Evolutionary conservation across 2,329 filamentous ascomycete genomes (phyloP).

Genomic region (Claviceps quebecensis): DNA sequence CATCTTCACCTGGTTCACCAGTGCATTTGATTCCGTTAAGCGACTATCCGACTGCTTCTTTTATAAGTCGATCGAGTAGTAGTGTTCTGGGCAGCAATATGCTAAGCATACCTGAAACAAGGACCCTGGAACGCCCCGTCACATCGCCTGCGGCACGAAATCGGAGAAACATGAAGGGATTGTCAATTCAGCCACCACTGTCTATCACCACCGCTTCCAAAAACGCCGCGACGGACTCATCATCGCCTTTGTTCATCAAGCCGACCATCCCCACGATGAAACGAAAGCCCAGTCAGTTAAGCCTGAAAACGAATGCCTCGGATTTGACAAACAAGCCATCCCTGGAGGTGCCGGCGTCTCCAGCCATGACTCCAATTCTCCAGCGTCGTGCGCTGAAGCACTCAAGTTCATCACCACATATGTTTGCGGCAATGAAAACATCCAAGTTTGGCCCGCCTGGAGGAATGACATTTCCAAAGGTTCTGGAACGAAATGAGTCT

Average conservation of each 20-base stretch:
- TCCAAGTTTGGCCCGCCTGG: conserved; percentile 46
- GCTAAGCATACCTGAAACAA: conserved; percentile 30
- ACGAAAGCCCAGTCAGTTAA: conserved; percentile 65
- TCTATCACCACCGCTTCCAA: conserved; percentile 31
- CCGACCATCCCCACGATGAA: conserved; percentile 57
- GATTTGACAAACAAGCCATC: conserved; percentile 35
- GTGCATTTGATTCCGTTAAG: conserved; percentile 57
- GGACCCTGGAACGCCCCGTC: conserved; percentile 41
- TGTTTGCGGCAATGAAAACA: conserved; percentile 44
- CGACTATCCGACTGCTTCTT: conserved; percentile 50
- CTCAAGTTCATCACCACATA: conserved; percentile 53
- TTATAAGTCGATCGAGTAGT: conserved; percentile 29
- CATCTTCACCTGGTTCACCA: conserved; percentile 83
- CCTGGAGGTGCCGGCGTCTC: conserved; percentile 41
- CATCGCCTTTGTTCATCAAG: conserved; percentile 68
- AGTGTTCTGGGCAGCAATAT: conserved; percentile 8
- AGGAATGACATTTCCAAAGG: conserved; percentile 50
- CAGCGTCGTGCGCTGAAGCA: conserved; percentile 52
- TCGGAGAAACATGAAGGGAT: conserved; percentile 69
- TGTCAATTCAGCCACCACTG: conserved; percentile 59
- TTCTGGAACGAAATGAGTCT: conserved; percentile 44
- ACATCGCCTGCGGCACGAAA: conserved; percentile 57
- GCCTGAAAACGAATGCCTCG: conserved; percentile 56
- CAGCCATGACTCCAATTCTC: conserved; percentile 42
- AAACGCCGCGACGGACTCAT: conserved; percentile 47